Conservation (phyloP, 139 green algal genomes). For the Pseudopediastrum boryanum region DNA sequence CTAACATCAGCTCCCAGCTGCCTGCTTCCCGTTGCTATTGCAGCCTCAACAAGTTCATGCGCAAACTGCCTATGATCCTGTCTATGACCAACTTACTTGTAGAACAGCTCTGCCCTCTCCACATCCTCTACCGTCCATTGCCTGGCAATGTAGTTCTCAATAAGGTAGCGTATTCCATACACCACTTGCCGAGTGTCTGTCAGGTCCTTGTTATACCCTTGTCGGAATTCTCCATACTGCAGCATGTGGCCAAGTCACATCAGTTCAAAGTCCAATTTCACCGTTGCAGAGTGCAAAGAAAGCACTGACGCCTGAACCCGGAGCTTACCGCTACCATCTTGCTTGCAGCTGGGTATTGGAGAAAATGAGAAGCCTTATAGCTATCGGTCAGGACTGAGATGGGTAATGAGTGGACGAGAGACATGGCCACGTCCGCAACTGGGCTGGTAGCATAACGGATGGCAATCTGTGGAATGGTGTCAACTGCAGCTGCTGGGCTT, state of each 20-base stretch:
- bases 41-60: no score
- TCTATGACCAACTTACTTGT: no score
- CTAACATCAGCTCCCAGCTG: no score
- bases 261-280: neutral
- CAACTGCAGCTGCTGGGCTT: no score
- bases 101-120: conserved; percentile 79
- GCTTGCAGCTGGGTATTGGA: conserved; percentile 74
- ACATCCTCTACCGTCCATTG: conserved; percentile 88
- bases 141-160: conserved; percentile 79
- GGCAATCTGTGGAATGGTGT: no score
- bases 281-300: no score
- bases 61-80: no score
- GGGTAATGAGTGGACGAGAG: no score
- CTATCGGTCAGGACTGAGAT: conserved; percentile 79
- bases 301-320: no score
- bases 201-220: conserved; percentile 75
- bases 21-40: no score
- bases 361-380: conserved; percentile 84
- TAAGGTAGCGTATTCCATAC: conserved; percentile 85
- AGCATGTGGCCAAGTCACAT: neutral
- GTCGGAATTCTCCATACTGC: conserved; percentile 91
- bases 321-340: conserved; percentile 89
- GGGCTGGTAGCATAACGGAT: no score
- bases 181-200: conserved; percentile 77
- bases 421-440: no score